phyloP scores from a whole-genome alignment of 495 filamentous ascomycete genomes.

The Rostrohypoxylon terebratum region DNA sequence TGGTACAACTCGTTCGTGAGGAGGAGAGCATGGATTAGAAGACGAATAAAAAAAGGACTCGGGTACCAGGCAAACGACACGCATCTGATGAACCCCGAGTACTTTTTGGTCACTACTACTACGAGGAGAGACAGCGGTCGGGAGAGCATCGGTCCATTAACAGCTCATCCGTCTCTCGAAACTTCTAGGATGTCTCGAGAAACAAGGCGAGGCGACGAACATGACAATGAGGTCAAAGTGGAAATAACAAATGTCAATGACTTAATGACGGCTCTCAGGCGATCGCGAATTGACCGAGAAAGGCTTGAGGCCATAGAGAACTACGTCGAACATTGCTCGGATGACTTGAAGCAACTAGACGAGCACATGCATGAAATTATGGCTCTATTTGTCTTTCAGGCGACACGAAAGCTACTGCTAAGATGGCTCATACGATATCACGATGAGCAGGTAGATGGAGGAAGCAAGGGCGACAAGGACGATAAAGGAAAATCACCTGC shows the following conservation, averaged over 20 bases:
- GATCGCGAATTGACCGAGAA: conserved; percentile 85
- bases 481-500: conserved; percentile 40
- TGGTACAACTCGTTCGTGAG: conserved; percentile 96
- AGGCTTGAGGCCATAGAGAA: conserved; percentile 82
- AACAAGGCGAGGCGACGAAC: conserved; percentile 50
- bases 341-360: conserved; percentile 82
- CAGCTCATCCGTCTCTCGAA: conserved; percentile 49
- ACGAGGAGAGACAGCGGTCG: conserved; percentile 7
- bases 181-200: conserved; percentile 49
- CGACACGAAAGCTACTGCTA: conserved; percentile 81
- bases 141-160: conserved; percentile 11
- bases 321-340: conserved; percentile 82
- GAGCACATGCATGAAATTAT: conserved; percentile 87
- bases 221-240: conserved; percentile 35
- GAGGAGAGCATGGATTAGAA: conserved; percentile 86
- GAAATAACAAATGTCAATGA: conserved; percentile 48
- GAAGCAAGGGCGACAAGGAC: conserved; percentile 40
- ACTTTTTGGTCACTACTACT: conserved; percentile 82
- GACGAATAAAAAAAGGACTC: conserved; percentile 73
- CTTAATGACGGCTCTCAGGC: conserved; percentile 65
- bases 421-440: conserved; percentile 71
- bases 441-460: conserved; percentile 60
- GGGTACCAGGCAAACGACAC: conserved; percentile 55
- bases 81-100: conserved; percentile 81
- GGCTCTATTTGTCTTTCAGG: conserved; percentile 87